A percentile compares a stretch with the other conserved stretches of the same genome.
phyloP scores from a whole-genome alignment of 805 yeast genomes.

The Candida sakaeoensis region DNA sequence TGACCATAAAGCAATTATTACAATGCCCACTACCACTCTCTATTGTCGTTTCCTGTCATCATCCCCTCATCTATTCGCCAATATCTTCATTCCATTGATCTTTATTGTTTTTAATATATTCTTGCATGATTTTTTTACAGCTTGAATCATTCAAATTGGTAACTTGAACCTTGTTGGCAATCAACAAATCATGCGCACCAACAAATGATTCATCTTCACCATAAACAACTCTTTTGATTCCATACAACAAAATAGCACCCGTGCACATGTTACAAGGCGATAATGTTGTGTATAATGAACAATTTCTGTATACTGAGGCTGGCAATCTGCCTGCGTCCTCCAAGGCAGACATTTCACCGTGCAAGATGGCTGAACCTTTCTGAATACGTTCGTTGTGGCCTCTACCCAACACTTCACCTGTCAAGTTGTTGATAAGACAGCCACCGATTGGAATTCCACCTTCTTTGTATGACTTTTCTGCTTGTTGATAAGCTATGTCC shows the following conservation, averaged over 20 bases:
- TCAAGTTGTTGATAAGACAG: slow-evolving; percentile 57
- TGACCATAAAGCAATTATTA: too few relatives aligned
- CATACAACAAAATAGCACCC: slow-evolving; percentile 88
- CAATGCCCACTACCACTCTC: neutral
- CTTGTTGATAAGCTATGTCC: slow-evolving; percentile 70
- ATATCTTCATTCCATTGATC: slow-evolving; percentile 80
- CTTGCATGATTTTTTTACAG: slow-evolving; percentile 69
- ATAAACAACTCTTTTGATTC: slow-evolving; percentile 78
- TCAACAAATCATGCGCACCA: slow-evolving; percentile 80
- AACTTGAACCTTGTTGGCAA: slow-evolving; percentile 67
- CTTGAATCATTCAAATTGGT: slow-evolving; percentile 54
- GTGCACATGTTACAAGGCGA: slow-evolving; percentile 96
- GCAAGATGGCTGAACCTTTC: slow-evolving; percentile 76
- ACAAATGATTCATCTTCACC: slow-evolving; percentile 83
- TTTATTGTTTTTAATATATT: slow-evolving; percentile 77
- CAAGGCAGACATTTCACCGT: slow-evolving; percentile 87
- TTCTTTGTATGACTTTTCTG: slow-evolving; percentile 55
- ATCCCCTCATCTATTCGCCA: slow-evolving; percentile 36
- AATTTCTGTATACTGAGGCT: slow-evolving; percentile 72
- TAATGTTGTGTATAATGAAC: slow-evolving; percentile 88
- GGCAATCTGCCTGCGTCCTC: slow-evolving; percentile 89
- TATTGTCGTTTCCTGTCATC: neutral
- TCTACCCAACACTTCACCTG: slow-evolving; percentile 76
- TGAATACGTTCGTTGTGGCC: slow-evolving; percentile 93
- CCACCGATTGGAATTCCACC: slow-evolving; percentile 95